A percentile compares a stretch with the other conserved stretches of the same genome.
These are phyloP conservation scores for Colletotrichum karsti DNA, from an alignment of 2,329 filamentous ascomycete genomes.

Conservation along the genomic window DNA sequence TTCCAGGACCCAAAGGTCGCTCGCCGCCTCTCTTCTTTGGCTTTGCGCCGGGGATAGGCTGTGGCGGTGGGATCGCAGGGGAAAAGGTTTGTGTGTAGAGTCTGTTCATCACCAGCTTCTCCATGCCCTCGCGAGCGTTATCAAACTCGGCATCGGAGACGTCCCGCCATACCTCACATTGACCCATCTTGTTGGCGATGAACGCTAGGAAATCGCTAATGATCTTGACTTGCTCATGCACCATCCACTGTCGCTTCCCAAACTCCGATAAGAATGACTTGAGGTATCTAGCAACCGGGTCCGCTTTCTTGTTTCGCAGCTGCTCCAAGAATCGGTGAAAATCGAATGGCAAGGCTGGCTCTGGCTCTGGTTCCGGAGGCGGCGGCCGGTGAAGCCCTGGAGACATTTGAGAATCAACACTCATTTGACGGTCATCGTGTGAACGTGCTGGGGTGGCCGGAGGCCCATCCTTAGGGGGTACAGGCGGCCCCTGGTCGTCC, in stretches of 20 bases:
- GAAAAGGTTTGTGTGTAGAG: conserved; percentile 97
- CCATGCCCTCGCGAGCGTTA: conserved; percentile 98
- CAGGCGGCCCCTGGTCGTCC: conserved; percentile 62
- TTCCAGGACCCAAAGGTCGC: conserved; percentile 78
- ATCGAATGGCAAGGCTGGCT: conserved; percentile 90
- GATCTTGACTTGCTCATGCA: conserved; percentile 99
- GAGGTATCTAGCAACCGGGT: conserved; percentile 94
- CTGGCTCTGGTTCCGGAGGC: conserved; percentile 78
- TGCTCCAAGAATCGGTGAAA: conserved; percentile 98
- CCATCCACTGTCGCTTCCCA: conserved; percentile 98
- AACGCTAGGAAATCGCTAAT: conserved; percentile 96
- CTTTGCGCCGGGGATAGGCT: conserved; percentile 74
- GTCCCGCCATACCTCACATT: conserved; percentile 95
- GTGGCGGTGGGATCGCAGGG: conserved; percentile 85
- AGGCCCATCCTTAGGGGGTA: conserved; percentile 68
- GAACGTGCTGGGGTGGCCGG: conserved; percentile 45
- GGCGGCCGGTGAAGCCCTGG: conserved; percentile 67
- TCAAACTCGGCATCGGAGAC: conserved; percentile 98
- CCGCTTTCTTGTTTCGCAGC: conserved; percentile 94
- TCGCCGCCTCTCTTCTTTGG: conserved; percentile 75
- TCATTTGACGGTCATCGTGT: conserved; percentile 46
- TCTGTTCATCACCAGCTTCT: conserved; percentile 99
- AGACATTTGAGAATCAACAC: conserved; percentile 50
- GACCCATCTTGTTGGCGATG: conserved; percentile 97
- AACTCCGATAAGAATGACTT: conserved; percentile 96